A percentile compares a stretch with the other conserved stretches of the same genome.
Evolutionary conservation across 2,329 filamentous ascomycete genomes (phyloP).

Genomic region (Fusarium liriodendri): DNA sequence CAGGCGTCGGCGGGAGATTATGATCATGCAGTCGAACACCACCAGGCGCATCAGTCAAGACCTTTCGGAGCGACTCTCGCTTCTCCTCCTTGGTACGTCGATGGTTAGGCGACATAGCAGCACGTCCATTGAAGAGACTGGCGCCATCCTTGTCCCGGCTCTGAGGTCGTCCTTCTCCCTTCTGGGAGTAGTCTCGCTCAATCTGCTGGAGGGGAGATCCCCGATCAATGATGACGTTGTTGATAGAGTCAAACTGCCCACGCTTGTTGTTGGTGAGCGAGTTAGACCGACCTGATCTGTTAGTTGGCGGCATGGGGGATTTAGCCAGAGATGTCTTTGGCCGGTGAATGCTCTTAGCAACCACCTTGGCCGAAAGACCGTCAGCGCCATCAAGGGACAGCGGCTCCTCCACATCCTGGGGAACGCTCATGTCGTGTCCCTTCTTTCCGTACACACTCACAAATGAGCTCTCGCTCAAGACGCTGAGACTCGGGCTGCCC

Average conservation of each 20-base stretch:
- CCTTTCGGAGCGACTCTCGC: slow-evolving; percentile 59
- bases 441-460: slow-evolving; percentile 71
- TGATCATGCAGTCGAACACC: slow-evolving; percentile 56
- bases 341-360: slow-evolving; percentile 30
- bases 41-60: slow-evolving; percentile 59
- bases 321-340: slow-evolving; percentile 37
- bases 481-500: slow-evolving; percentile 70
- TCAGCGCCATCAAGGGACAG: slow-evolving; percentile 44
- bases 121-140: slow-evolving; percentile 26
- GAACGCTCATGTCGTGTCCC: slow-evolving; percentile 38
- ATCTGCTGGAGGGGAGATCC: slow-evolving; percentile 63
- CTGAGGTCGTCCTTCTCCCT: slow-evolving; percentile 47
- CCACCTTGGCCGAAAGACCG: slow-evolving; percentile 21
- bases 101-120: slow-evolving; percentile 30
- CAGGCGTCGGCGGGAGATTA: slow-evolving; percentile 67
- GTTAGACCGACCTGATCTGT: slow-evolving; percentile 39
- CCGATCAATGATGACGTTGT: slow-evolving; percentile 57
- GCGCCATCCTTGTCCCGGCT: slow-evolving; percentile 42
- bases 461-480: slow-evolving; percentile 76
- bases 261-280: slow-evolving; percentile 48
- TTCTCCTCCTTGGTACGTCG: slow-evolving; percentile 58
- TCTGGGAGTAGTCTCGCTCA: slow-evolving; percentile 50
- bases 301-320: slow-evolving; percentile 10
- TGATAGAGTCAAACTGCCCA: slow-evolving; percentile 58
- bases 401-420: slow-evolving; percentile 46